Conservation (phyloP, 257 asterid genomes). For the Jasminum sambac region DNA sequence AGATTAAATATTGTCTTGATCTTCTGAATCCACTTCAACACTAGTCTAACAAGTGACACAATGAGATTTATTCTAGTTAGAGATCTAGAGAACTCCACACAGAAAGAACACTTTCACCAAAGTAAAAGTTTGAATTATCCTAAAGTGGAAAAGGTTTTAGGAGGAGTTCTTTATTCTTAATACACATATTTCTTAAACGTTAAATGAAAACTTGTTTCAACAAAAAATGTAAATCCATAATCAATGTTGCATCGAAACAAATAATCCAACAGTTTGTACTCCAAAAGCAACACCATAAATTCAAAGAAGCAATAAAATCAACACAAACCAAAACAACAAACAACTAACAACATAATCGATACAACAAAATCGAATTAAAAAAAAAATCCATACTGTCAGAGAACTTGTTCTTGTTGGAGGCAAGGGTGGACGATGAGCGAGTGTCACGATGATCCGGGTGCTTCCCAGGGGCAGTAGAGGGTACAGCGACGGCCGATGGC, state of each 20-base stretch:
- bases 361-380: not conserved
- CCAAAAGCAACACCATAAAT: not conserved
- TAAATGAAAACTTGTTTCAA: not conserved
- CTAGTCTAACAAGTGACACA: not conserved
- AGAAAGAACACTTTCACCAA: not conserved
- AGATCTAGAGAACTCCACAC: not conserved
- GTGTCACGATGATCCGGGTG: constrained; percentile 41
- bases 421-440: constrained; percentile 37
- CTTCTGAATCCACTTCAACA: not conserved
- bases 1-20: not conserved
- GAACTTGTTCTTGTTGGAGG: constrained; percentile 35
- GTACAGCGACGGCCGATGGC: constrained; percentile 38
- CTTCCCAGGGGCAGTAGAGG: constrained; percentile 37
- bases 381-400: constrained; percentile 39
- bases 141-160: not conserved
- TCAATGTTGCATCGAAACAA: not conserved
- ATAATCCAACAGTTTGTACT: not conserved
- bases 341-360: not conserved
- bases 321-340: constrained; percentile 11
- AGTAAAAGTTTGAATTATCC: not conserved
- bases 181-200: not conserved
- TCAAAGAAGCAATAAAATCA: not conserved
- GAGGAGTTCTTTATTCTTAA: not conserved
- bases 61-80: not conserved
- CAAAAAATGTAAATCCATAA: not conserved